These are phyloP conservation scores for Microthlaspi erraticum DNA, from an alignment of 345 rosid genomes.

Conservation along the genomic window DNA sequence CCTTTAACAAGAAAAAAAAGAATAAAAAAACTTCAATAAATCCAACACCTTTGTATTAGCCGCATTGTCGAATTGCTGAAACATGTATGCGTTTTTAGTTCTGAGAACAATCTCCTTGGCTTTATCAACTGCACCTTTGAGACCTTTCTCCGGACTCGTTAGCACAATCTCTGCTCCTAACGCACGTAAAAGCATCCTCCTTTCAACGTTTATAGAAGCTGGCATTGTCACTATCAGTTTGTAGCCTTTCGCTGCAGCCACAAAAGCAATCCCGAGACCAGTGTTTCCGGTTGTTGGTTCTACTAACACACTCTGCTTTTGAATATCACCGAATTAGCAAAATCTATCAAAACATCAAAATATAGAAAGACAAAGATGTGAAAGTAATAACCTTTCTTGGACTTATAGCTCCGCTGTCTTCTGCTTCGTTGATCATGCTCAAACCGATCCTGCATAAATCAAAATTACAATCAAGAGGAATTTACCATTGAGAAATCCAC, in stretches of 20 bases:
- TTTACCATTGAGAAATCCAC: not conserved
- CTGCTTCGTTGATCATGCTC: constrained; percentile 86
- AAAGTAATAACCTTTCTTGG: constrained; percentile 76
- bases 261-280: constrained; percentile 89
- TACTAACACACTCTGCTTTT: constrained; percentile 66
- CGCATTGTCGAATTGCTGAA: constrained; percentile 79
- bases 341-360: constrained; percentile 22
- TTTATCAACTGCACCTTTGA: constrained; percentile 84
- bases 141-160: constrained; percentile 86
- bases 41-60: constrained; percentile 69
- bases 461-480: not conserved
- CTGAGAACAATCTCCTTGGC: constrained; percentile 77
- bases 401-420: constrained; percentile 75
- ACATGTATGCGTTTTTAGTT: constrained; percentile 76
- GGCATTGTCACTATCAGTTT: constrained; percentile 90
- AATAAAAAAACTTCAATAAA: not conserved
- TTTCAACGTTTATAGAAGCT: constrained; percentile 81
- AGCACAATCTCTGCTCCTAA: constrained; percentile 86
- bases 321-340: constrained; percentile 21
- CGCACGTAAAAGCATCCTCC: constrained; percentile 83
- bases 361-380: not conserved
- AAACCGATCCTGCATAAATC: constrained; percentile 67
- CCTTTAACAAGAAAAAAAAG: not conserved
- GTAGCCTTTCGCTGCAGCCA: constrained; percentile 85
- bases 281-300: constrained; percentile 94